Percentiles rank a stretch among this genome's conserved stretches.
Evolutionary conservation across 768 basidiomycete species (phyloP).

Genomic region (Xanthoconium purpureum): DNA sequence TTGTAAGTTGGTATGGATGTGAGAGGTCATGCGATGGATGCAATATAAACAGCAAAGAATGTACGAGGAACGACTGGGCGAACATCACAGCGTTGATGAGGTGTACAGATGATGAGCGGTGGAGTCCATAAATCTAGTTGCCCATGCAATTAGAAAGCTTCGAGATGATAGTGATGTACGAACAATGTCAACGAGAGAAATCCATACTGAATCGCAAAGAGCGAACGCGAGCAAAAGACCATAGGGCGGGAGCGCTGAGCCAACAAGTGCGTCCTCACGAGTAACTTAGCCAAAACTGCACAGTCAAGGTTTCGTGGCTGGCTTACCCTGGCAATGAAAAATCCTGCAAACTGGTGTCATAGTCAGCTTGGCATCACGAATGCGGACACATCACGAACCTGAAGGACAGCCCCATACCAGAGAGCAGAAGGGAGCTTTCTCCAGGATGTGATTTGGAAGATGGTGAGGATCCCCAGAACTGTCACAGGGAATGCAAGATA

Average conservation of each 20-base stretch:
- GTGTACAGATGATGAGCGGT: conserved; percentile 16
- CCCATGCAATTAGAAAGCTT: not conserved
- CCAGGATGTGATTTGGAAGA: conserved; percentile 18
- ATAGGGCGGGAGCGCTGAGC: conserved; percentile 2
- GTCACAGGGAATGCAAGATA: conserved; percentile 26
- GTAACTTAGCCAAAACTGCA: not conserved
- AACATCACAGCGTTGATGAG: conserved; percentile 27
- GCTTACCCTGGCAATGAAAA: conserved; percentile 29
- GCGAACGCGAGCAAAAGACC: conserved; percentile 16
- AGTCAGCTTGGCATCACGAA: not conserved
- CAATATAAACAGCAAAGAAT: conserved; percentile 13
- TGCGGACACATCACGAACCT: conserved; percentile 27
- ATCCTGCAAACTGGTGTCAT: conserved; percentile 30
- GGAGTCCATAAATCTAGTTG: conserved; percentile 23
- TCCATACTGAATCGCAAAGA: conserved; percentile 21
- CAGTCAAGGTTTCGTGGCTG: not conserved
- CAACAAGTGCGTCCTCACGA: conserved; percentile 20
- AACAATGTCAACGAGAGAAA: conserved; percentile 26
- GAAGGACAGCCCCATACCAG: conserved; percentile 34
- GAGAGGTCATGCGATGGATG: conserved; percentile 2
- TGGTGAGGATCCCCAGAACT: conserved; percentile 18
- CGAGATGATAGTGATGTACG: not conserved
- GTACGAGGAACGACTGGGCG: conserved; percentile 17
- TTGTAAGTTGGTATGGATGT: conserved; percentile 7
- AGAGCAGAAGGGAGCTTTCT: conserved; percentile 19